Evolutionary conservation across 495 filamentous ascomycete genomes (phyloP), one percentile per base, ranked within the genome.

Genomic region (Hypoxylon rickii): DNA sequence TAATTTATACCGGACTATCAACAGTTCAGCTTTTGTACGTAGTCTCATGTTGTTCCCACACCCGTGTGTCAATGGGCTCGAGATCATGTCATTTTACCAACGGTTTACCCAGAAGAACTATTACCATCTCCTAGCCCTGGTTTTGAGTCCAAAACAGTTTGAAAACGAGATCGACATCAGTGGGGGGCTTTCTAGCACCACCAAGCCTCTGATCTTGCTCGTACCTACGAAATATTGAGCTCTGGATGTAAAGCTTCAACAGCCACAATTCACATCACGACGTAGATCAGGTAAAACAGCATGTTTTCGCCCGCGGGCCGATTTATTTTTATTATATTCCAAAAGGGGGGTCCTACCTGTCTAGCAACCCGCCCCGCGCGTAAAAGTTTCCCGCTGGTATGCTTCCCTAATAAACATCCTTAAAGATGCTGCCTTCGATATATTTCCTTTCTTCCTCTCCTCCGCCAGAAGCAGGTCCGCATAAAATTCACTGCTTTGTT

Each of bases 291-390:
- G 26, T 8, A 37, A 13, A 16, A 55, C 41, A 11, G 45, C n/a
- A 19, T 19, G 20, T 44, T 56, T 38, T 20, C 10, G 44, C 44
- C 39, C 45, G 53, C 31, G 24, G 53, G 45, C 39, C 19, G 42
- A 38, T 31, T 58, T 51, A 46, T 41, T 29, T 52, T 46, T 44
- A 58, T 58, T 58, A 58, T 51, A 21, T 44, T 51, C 42, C 47
- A 39, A 38, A 47, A 26, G 39, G 37, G 39, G 37, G 24, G 42
- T 4, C 24, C 24, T 29, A 29, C 24, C 10, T 29, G n/a, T 33
- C n/a, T 42, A 10, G 38, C n/a, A 22, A 37, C 12, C 45, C 26
- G 34, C 10, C 21, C 45, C 37, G 39, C 38, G 21, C 53, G 53
- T 37, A 22, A 57, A 26, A 8, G n/a, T n/a, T 31, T 31, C 44